Conservation (phyloP, 1,284 basidiomycete genomes). For the Trametes versicolor region DNA sequence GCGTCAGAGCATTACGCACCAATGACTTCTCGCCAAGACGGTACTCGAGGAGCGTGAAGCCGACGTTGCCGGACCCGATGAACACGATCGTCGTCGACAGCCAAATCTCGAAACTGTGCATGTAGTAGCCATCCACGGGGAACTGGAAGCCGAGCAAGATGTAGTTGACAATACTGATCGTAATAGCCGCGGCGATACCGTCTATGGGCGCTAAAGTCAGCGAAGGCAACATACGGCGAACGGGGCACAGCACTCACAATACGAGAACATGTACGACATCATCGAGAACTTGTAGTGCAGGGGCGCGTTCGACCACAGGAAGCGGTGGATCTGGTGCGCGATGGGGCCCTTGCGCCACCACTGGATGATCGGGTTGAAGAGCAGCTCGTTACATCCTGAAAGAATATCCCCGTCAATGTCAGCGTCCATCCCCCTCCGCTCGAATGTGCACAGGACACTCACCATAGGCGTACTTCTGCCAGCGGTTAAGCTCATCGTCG, state of each 20-base stretch:
- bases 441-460: slow-evolving; percentile 18
- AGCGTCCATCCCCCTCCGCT: slow-evolving; percentile 30
- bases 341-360: slow-evolving; percentile 62
- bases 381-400: slow-evolving; percentile 47
- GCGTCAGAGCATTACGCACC: slow-evolving; percentile 31
- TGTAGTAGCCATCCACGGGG: slow-evolving; percentile 56
- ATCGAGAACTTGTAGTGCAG: slow-evolving; percentile 57
- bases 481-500: slow-evolving; percentile 63
- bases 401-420: neutral
- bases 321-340: slow-evolving; percentile 56
- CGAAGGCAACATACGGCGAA: neutral
- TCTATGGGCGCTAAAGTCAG: slow-evolving; percentile 38
- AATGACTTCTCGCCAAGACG: slow-evolving; percentile 53
- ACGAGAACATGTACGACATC: slow-evolving; percentile 57
- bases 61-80: slow-evolving; percentile 57
- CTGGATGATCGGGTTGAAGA: slow-evolving; percentile 57
- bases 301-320: slow-evolving; percentile 52
- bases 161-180: slow-evolving; percentile 53
- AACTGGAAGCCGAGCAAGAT: slow-evolving; percentile 57
- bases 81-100: slow-evolving; percentile 64
- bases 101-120: slow-evolving; percentile 56
- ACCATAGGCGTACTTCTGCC: slow-evolving; percentile 69
- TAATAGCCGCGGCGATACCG: slow-evolving; percentile 51
- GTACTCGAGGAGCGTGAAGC: slow-evolving; percentile 59
- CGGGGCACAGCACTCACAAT: slow-evolving; percentile 44